These are phyloP conservation scores for Teunomyces stri DNA, from an alignment of 805 yeast species.

Conservation along the genomic window DNA sequence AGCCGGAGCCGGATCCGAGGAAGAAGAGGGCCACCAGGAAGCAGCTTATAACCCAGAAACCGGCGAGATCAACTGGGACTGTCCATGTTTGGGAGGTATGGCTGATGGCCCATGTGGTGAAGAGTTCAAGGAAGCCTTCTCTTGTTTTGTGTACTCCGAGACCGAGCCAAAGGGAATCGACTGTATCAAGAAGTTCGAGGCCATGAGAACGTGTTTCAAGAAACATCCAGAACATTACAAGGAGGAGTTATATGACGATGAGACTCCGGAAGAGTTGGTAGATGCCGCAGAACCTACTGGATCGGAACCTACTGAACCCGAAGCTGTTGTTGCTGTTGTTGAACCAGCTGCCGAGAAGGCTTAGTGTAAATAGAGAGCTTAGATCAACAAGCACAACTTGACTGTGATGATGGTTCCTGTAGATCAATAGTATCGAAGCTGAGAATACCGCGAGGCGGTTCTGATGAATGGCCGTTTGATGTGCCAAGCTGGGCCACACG, in stretches of 20 bases:
- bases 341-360: slow-evolving; percentile 1
- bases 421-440: slow-evolving; percentile 34
- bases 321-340: not conserved
- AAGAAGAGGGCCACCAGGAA: slow-evolving; percentile 35
- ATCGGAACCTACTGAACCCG: not conserved
- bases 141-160: slow-evolving; percentile 91
- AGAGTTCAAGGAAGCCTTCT: slow-evolving; percentile 89
- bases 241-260: slow-evolving; percentile 85
- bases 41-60: slow-evolving; percentile 95
- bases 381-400: slow-evolving; percentile 21
- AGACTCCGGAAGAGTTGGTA: slow-evolving; percentile 7
- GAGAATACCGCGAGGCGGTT: slow-evolving; percentile 15
- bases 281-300: slow-evolving; percentile 4
- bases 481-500: slow-evolving; percentile 39
- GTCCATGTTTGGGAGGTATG: slow-evolving; percentile 99
- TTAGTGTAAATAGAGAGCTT: slow-evolving; percentile 1
- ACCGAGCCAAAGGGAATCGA: slow-evolving; percentile 96
- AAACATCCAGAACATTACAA: slow-evolving; percentile 89
- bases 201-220: slow-evolving; percentile 94
- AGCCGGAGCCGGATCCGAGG: slow-evolving; percentile 6
- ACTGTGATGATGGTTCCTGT: slow-evolving; percentile 6
- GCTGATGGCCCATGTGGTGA: slow-evolving; percentile 98
- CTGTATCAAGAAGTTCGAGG: slow-evolving; percentile 85
- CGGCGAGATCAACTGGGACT: slow-evolving; percentile 99
- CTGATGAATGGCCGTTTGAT: slow-evolving; percentile 8